A percentile compares a stretch with the other conserved stretches of the same genome.
Conservation (phyloP, 2,329 filamentous ascomycete genomes). For the Chaetomium sp. region DNA sequence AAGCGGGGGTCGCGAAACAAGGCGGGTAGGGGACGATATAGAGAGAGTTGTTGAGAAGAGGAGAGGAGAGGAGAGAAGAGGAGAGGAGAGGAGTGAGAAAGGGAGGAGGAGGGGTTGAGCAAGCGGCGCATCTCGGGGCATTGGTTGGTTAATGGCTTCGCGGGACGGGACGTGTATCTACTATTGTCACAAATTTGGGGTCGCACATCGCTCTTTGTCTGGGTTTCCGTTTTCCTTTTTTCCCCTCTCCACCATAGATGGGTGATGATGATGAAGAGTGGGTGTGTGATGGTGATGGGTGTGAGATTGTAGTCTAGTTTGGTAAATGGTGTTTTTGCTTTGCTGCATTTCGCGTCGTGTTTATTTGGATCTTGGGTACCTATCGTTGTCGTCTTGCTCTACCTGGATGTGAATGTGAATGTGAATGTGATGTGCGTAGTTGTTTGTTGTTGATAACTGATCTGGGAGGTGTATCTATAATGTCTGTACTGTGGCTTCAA, state of each 20-base stretch:
- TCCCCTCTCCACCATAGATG: conserved; percentile 38
- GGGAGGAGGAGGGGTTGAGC: conserved; percentile 12
- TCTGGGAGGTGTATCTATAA: too few relatives aligned
- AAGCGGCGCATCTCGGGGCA: conserved; percentile 20
- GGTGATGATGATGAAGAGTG: conserved; percentile 26
- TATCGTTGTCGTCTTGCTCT: background rate
- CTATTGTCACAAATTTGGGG: conserved; percentile 42
- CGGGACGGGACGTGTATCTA: conserved; percentile 38
- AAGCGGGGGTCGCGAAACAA: background rate
- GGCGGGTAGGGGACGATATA: conserved; percentile 1
- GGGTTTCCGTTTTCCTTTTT: conserved; percentile 17
- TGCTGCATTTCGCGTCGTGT: conserved; percentile 12
- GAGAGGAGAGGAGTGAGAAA: conserved; percentile 1
- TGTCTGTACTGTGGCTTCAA: too few relatives aligned
- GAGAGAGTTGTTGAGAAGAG: conserved; percentile 10
- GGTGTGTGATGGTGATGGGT: too few relatives aligned
- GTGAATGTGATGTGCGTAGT: background rate
- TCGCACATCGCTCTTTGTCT: conserved; percentile 34
- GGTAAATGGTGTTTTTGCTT: conserved; percentile 5
- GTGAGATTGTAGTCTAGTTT: conserved; percentile 36
- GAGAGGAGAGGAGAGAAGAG: background rate
- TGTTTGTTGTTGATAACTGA: background rate
- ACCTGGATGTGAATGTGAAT: background rate
- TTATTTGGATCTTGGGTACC: background rate
- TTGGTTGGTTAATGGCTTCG: conserved; percentile 25